Evolutionary conservation across 345 rosid genomes (phyloP), one percentile per base, ranked within the genome.

Genomic region (Jatropha curcas): DNA sequence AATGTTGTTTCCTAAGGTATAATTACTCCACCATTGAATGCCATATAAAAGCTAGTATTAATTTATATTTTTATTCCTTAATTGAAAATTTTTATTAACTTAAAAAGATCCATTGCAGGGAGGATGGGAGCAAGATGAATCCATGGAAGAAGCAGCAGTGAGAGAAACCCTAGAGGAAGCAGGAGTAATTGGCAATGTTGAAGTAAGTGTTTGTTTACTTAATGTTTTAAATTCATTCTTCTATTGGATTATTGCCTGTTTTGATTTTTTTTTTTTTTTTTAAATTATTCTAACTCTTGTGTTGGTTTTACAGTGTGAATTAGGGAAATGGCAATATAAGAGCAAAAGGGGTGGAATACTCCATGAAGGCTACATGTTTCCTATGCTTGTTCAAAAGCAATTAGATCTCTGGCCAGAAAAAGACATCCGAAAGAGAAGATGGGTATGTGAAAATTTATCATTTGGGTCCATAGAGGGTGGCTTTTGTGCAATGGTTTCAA

Each of bases 91-190:
- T 14, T 1, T 4, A 46, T n/a, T 46, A 16, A 37, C 41, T 10
- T 37, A 37, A 39, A 39, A 39, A 28, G 16, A 28, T 43, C n/a
- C n/a, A n/a, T 39, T 62, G 31, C 59, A 82, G 84, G 92, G 92
- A 35, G 92, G 92, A 65, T 88, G 92, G 92, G 90, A 88, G 67
- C 50, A 66, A 17, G 86, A 88, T 75, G 92, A 88, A 70, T 53
- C 87, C 19, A 88, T 86, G 72, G 83, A 82, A 83, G 85, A 78
- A 7, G 92, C 90, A 1, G 88, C 87, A 25, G 52, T 66, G 27
- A 67, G 92, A 68, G 92, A 88, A 71, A 86, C 92, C 0, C 58
- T 74, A 0, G 92, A 88, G 61, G 92, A 88, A 83, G 89, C 90
- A 19, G 92, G 92, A 71, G 88, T 88, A 0, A 59, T 83, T 5